phyloP scores from a whole-genome alignment of 306 rosid genomes.

The Casuarina cunninghamiana region DNA sequence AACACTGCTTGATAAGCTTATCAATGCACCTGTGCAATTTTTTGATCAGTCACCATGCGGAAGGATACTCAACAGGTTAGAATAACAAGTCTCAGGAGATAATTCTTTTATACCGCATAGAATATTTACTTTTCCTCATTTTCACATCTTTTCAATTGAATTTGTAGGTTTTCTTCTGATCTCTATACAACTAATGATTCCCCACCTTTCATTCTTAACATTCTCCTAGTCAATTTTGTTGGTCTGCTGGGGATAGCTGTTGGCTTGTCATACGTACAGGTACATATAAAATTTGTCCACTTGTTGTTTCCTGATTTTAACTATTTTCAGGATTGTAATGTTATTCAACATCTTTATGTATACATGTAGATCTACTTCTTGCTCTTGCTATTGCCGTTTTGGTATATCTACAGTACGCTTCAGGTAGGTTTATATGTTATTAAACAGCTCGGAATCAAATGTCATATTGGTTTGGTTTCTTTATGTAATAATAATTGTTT shows the following conservation, averaged over 20 bases:
- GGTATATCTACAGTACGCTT: too few relatives aligned
- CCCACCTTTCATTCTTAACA: constrained; percentile 91
- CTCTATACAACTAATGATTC: constrained; percentile 93
- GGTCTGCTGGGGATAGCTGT: constrained; percentile 5
- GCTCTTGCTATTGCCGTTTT: too few relatives aligned
- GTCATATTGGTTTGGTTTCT: too few relatives aligned
- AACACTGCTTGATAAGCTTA: constrained; percentile 59
- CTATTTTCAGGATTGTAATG: too few relatives aligned
- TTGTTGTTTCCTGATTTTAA: background rate
- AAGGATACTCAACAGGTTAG: constrained; percentile 34
- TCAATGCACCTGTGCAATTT: constrained; percentile 81
- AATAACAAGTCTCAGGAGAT: background rate
- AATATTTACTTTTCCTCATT: background rate
- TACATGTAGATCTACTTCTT: too few relatives aligned
- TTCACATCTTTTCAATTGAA: constrained; percentile 20
- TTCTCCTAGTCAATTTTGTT: constrained; percentile 89
- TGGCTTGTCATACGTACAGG: too few relatives aligned
- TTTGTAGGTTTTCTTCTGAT: constrained; percentile 91
- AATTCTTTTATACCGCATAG: background rate
- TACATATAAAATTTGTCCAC: constrained; percentile 50
- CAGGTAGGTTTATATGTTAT: too few relatives aligned
- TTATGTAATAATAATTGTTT: background rate
- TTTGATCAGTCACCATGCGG: constrained; percentile 89
- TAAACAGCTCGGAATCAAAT: too few relatives aligned
- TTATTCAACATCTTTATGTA: too few relatives aligned